Base-by-base conservation (phyloP, 2,329 filamentous ascomycete genomes). In the Saccharata proteae region DNA sequence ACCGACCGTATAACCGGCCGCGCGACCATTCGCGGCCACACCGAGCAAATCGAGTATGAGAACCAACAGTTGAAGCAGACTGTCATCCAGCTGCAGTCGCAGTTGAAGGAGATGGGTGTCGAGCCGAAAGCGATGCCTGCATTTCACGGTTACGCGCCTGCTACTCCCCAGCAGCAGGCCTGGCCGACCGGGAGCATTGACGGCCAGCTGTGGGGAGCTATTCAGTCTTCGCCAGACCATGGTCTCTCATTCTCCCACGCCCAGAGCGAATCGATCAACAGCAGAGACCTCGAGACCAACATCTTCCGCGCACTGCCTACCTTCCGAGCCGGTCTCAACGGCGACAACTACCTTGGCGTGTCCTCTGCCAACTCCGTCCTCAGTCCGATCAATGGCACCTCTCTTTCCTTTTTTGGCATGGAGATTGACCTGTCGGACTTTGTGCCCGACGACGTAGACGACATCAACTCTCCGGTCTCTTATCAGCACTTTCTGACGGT, bases 1-100 rank as follows among this genome's bases (percentile, higher is more conserved):
- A 93, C 84, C 36, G 84, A 93, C 54, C 76, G 84, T 44, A 83
- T 90, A 48, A 86, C 81, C 3, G 81, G 83, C 36, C 77, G 80
- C 40, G 82, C 83, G 30, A 79, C 81, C 37, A 73, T 76, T 35
- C 68, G 84, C 44, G 84, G 84, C 32, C 84, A 88, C 47, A 65
- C 81, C 41, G 77, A 86, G 49, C 71, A 77, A 43, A 64, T 90
- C 34, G 82, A 93, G 55, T 67, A 70, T 38, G 74, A 85, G 47
- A 77, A 78, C 53, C 62, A 58, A n/a, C 68, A 69, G 43, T 70
- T 88, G 60, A 64, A 77, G 40, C 61, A 64, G 34, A 74, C 76
- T 42, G 69, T 88, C 22, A 65, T 68, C 19, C 71, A 80, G 40
- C 65, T 88, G 39, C 75, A 86, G 51, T 65, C 68, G 40, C 65